A percentile compares a stretch with the other conserved stretches of the same genome.
These are phyloP conservation scores for Pichia insulana DNA, from an alignment of 805 yeast species.

Conservation along the genomic window DNA sequence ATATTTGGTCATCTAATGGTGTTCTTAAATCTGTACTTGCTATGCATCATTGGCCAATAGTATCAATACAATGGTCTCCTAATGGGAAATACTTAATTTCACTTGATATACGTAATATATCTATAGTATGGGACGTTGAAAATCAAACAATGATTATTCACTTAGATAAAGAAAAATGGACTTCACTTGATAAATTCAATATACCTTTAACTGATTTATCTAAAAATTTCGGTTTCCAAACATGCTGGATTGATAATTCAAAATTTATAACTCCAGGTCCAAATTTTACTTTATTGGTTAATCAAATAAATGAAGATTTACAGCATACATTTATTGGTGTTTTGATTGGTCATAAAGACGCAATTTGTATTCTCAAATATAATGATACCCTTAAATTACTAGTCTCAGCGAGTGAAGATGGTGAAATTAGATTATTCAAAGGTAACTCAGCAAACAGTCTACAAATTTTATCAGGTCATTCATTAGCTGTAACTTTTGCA, in stretches of 20 bases:
- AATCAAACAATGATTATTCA: conserved; percentile 43
- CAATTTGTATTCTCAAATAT: conserved; percentile 49
- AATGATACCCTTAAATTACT: conserved; percentile 44
- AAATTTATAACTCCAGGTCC: conserved; percentile 67
- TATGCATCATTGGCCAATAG: conserved; percentile 46
- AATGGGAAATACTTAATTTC: conserved; percentile 47
- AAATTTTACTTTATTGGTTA: conserved; percentile 46
- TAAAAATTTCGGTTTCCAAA: conserved; percentile 38
- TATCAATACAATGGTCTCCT: conserved; percentile 52
- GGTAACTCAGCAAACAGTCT: conserved; percentile 49
- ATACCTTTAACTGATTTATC: conserved; percentile 1
- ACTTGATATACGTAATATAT: conserved; percentile 45
- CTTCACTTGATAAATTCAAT: conserved; percentile 1
- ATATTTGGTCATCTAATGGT: conserved; percentile 75
- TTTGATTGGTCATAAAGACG: conserved; percentile 56
- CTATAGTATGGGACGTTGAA: conserved; percentile 58
- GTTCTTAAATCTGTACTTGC: conserved; percentile 47
- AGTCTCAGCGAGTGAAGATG: conserved; percentile 74
- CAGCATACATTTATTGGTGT: conserved; percentile 41
- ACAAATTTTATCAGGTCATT: conserved; percentile 43
- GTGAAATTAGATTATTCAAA: conserved; percentile 65
- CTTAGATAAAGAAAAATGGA: conserved; percentile 27
- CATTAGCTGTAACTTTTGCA: conserved; percentile 47
- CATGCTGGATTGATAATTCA: conserved; percentile 64
- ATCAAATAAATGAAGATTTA: conserved; percentile 30